Percentiles rank a stretch among this genome's conserved stretches.
Evolutionary conservation across 1,284 basidiomycete genomes (phyloP).

Genomic region (Phellinidium pouzarii): DNA sequence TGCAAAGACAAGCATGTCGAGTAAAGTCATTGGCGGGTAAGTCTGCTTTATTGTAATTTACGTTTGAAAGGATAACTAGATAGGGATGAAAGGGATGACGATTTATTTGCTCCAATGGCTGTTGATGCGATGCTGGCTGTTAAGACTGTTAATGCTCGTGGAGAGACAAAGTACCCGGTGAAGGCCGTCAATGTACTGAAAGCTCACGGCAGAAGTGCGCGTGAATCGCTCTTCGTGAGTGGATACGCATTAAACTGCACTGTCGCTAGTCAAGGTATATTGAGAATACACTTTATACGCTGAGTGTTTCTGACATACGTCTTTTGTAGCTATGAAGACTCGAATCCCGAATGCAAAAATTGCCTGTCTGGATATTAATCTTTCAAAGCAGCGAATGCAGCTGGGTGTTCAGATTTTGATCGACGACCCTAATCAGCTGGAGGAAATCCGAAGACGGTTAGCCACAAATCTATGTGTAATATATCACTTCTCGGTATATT

Average conservation of each 20-base stretch:
- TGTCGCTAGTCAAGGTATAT: constrained; percentile 91
- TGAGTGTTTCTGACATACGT: constrained; percentile 1
- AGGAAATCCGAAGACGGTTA: constrained; percentile 90
- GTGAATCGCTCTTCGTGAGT: constrained; percentile 92
- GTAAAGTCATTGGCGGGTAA: constrained; percentile 96
- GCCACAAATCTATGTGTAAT: constrained; percentile 20
- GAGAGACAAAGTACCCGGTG: constrained; percentile 98
- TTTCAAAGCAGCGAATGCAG: constrained; percentile 97
- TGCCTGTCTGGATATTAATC: constrained; percentile 97
- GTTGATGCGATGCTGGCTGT: constrained; percentile 99
- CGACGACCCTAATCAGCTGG: constrained; percentile 94
- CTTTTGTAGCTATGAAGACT: constrained; percentile 87
- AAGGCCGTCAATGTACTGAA: constrained; percentile 99
- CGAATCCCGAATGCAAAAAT: constrained; percentile 92
- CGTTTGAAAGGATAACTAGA: constrained; percentile 2
- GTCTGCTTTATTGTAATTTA: constrained; percentile 28
- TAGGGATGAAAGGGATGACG: constrained; percentile 72
- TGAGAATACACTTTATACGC: not conserved
- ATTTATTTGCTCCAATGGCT: constrained; percentile 96
- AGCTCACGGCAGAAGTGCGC: constrained; percentile 93
- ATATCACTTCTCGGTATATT: not conserved
- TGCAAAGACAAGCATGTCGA: constrained; percentile 98
- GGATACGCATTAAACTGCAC: constrained; percentile 99
- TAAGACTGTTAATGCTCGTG: constrained; percentile 89
- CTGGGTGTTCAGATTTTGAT: constrained; percentile 97